Conservation (phyloP, 768 basidiomycete genomes). For the Suillus clintonianus region DNA sequence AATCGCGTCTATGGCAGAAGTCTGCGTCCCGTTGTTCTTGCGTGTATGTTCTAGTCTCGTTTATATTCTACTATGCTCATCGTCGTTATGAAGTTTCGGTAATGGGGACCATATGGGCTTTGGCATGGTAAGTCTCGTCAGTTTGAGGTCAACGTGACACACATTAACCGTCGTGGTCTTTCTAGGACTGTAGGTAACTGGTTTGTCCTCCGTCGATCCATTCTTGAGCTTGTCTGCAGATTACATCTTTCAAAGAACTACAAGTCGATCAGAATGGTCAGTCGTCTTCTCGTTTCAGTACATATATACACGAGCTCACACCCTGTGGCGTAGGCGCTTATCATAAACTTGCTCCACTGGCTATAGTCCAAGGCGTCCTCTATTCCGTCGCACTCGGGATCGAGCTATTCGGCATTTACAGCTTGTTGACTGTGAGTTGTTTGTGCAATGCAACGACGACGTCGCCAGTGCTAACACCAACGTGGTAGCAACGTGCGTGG, state of each 20-base stretch:
- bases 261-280: constrained; percentile 48
- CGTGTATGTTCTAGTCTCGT: constrained; percentile 34
- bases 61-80: background rate
- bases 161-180: background rate
- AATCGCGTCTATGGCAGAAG: constrained; percentile 55
- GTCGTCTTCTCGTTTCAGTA: constrained; percentile 20
- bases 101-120: constrained; percentile 57
- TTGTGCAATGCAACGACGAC: background rate
- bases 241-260: constrained; percentile 62
- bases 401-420: constrained; percentile 55
- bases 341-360: constrained; percentile 52
- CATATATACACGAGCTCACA: background rate
- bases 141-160: background rate
- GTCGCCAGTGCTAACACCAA: background rate
- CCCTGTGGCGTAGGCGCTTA: constrained; percentile 36
- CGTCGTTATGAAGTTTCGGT: constrained; percentile 34
- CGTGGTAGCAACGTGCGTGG: constrained; percentile 50
- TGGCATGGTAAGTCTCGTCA: constrained; percentile 56
- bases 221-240: constrained; percentile 37
- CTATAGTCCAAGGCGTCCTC: constrained; percentile 60
- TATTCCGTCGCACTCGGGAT: constrained; percentile 54
- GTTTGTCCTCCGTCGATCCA: background rate
- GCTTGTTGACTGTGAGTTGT: constrained; percentile 50
- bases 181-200: constrained; percentile 24
- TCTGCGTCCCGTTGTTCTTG: constrained; percentile 60